Conservation (phyloP, 2,329 filamentous ascomycete species). For the Colletotrichum sp. region DNA sequence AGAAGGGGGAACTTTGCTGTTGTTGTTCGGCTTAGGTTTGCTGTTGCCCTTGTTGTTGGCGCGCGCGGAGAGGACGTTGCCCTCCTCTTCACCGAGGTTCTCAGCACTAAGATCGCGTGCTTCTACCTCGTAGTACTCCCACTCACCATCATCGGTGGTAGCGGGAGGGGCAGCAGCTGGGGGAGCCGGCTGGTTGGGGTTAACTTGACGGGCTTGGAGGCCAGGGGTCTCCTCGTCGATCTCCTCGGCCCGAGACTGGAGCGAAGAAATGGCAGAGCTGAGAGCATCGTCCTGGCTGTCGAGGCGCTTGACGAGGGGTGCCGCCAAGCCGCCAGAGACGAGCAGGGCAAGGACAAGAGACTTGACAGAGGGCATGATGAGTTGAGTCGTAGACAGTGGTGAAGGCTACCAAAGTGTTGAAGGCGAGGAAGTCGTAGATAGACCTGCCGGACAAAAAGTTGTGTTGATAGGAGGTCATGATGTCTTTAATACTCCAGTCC, state of each 20-base stretch:
- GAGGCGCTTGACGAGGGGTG: background rate
- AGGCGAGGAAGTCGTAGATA: background rate
- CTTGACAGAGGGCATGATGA: background rate
- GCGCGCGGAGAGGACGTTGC: background rate
- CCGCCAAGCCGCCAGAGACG: background rate
- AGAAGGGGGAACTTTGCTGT: background rate
- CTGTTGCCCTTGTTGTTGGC: background rate
- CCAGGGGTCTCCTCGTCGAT: background rate
- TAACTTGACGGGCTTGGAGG: background rate
- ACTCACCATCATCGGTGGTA: background rate
- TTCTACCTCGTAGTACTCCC: background rate
- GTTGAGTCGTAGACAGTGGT: accelerated
- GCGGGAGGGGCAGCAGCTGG: background rate
- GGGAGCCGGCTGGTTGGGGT: background rate
- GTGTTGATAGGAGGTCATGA: no score
- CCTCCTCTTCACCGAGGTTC: background rate
- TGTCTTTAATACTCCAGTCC: background rate
- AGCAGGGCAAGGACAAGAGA: background rate
- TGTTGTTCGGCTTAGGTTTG: background rate
- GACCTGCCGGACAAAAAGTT: no score
- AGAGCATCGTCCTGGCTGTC: background rate
- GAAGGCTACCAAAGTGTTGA: background rate
- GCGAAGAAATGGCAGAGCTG: background rate
- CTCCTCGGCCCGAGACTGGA: background rate
- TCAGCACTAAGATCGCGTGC: background rate